Conservation (phyloP, 768 basidiomycete species). For the Lactifluus echinatus region DNA sequence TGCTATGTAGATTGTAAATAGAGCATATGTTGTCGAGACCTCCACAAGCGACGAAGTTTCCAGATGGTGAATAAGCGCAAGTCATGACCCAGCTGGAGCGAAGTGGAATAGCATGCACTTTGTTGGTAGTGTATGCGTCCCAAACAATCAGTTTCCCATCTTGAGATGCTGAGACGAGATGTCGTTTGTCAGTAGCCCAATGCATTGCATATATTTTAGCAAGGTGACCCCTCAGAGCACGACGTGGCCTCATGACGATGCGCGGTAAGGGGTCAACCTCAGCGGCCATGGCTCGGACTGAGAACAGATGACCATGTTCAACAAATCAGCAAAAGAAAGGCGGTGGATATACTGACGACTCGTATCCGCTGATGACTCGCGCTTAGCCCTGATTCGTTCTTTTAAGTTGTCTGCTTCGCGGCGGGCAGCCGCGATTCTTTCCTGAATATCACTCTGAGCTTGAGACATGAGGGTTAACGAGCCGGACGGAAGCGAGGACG, state of each 20-base stretch:
- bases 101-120: slow-evolving; percentile 97
- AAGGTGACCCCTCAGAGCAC: slow-evolving; percentile 92
- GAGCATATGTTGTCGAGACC: slow-evolving; percentile 99
- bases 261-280: slow-evolving; percentile 94
- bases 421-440: slow-evolving; percentile 91
- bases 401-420: slow-evolving; percentile 95
- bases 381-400: slow-evolving; percentile 96
- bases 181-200: slow-evolving; percentile 95
- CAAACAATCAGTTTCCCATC: slow-evolving; percentile 99
- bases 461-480: slow-evolving; percentile 53
- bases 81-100: slow-evolving; percentile 99
- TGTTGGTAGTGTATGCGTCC: slow-evolving; percentile 99
- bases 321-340: slow-evolving; percentile 8
- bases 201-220: slow-evolving; percentile 99
- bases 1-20: slow-evolving; percentile 89
- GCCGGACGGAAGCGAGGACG: not conserved
- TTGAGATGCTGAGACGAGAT: slow-evolving; percentile 98
- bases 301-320: slow-evolving; percentile 12
- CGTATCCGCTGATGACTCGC: slow-evolving; percentile 96
- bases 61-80: slow-evolving; percentile 95
- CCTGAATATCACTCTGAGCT: slow-evolving; percentile 77
- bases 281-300: slow-evolving; percentile 97
- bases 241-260: slow-evolving; percentile 92
- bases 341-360: slow-evolving; percentile 53
- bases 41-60: slow-evolving; percentile 96